These are phyloP conservation scores for Chlamydomonas incerta DNA, from an alignment of 139 green algal genomes.

Conservation along the genomic window DNA sequence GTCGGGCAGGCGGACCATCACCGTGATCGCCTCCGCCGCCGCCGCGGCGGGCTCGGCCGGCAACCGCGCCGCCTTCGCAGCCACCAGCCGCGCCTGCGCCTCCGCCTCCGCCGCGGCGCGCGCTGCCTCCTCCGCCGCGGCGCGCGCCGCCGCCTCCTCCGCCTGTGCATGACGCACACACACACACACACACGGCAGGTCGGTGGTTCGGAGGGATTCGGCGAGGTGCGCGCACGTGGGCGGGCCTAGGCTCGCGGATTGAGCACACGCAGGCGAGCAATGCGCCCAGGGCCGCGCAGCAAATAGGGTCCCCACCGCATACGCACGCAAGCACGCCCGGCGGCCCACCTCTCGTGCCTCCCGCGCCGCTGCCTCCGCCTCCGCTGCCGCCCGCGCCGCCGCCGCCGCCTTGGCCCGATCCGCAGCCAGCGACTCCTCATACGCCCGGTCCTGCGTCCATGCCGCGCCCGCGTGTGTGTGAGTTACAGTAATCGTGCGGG, in stretches of 20 bases:
- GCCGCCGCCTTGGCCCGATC: conserved; percentile 63
- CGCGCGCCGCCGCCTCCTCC: conserved; percentile 2
- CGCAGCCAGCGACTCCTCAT: conserved; percentile 74
- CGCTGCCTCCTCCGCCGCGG: conserved; percentile 12
- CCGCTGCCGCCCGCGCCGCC: conserved; percentile 22
- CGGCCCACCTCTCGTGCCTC: conserved; percentile 36
- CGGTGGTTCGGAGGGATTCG: no score
- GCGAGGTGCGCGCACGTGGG: no score
- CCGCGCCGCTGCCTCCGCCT: conserved; percentile 44
- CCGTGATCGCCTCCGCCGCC: conserved; percentile 46
- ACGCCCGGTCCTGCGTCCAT: conserved; percentile 69
- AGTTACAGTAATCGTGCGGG: no score
- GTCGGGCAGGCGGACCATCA: conserved; percentile 72
- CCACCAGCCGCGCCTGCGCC: conserved; percentile 23
- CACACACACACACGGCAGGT: no score
- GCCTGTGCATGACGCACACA: no score
- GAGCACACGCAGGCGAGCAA: no score
- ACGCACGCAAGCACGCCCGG: no score
- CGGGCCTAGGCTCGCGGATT: no score
- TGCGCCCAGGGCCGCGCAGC: no score
- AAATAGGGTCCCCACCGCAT: no score
- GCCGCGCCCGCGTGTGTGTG: no score
- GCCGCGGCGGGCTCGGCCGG: conserved; percentile 64
- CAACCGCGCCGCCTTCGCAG: conserved; percentile 50
- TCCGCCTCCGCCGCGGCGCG: background rate